phyloP scores from a whole-genome alignment of 2,329 filamentous ascomycete species.

The Reticulascus tulasneorum region DNA sequence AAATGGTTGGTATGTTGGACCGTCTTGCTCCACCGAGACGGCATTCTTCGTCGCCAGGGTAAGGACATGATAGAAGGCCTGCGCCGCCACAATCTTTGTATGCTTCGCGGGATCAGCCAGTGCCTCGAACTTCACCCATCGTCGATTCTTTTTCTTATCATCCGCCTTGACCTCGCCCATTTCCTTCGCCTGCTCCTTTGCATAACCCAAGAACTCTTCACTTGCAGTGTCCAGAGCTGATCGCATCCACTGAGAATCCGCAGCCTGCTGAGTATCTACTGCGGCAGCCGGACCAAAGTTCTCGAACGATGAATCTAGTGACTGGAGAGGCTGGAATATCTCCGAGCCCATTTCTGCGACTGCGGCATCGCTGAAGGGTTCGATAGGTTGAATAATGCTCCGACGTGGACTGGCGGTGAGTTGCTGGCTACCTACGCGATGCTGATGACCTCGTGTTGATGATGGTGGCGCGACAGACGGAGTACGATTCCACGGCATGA shows the following conservation, averaged over 20 bases:
- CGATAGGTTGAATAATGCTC: slow-evolving; percentile 36
- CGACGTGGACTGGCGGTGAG: slow-evolving; percentile 33
- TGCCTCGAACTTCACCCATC: slow-evolving; percentile 62
- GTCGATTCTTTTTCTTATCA: slow-evolving; percentile 26
- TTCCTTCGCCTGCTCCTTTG: slow-evolving; percentile 30
- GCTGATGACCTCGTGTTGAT: slow-evolving; percentile 3
- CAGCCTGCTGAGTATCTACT: slow-evolving; percentile 15
- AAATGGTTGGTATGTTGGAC: slow-evolving; percentile 33
- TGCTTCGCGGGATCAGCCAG: slow-evolving; percentile 57
- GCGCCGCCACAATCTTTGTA: slow-evolving; percentile 62
- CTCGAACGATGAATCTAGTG: slow-evolving; percentile 27
- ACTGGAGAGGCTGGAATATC: slow-evolving; percentile 23
- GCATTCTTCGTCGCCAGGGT: slow-evolving; percentile 63
- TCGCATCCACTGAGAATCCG: slow-evolving; percentile 27
- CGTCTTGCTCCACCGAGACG: slow-evolving; percentile 59
- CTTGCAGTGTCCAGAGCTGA: slow-evolving; percentile 40
- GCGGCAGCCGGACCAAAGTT: slow-evolving; percentile 16
- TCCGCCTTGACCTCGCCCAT: slow-evolving; percentile 23
- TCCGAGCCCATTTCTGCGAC: slow-evolving; percentile 23
- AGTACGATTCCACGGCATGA: slow-evolving; percentile 49
- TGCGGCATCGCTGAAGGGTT: slow-evolving; percentile 41
- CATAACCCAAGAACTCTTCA: slow-evolving; percentile 41
- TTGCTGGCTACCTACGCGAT: slow-evolving; percentile 13
- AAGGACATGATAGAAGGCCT: slow-evolving; percentile 73
- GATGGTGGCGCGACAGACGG: slow-evolving; percentile 11